Evolutionary conservation across 2,329 filamentous ascomycete genomes (phyloP), one percentile per base, ranked within the genome.

Genomic region (Amylocarpus encephaloides): DNA sequence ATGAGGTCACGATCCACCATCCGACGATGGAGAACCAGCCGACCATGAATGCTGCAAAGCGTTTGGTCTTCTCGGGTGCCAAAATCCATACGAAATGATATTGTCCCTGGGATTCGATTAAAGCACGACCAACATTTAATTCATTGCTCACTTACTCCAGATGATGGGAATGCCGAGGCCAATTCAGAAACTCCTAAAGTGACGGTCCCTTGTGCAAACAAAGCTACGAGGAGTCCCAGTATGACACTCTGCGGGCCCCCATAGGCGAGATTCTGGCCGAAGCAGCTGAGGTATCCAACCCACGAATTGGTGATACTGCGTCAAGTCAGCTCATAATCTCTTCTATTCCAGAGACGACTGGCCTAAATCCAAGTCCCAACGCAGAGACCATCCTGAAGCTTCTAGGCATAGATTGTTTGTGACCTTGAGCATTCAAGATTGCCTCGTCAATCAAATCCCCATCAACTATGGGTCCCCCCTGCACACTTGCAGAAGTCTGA

Each of bases 1-100:
- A 48, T 19, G 26, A n/a, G n/a, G 49, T 48, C 11, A 36, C 40
- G 12, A 51, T 39, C 19, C 30, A 47, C 49, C 49, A 51, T 13
- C 30, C 49, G 19, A 51, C n/a, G 9, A 51, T 30, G n/a, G 38
- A 43, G 19, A 47, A 18, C 49, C 49, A 51, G 6, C 49, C 49
- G 13, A 51, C 44, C 16, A 51, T 12, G 32, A 48, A 51, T 12
- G 49, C 44, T 15, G 44, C 39, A 40, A 51, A 51, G 18, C 26
- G n/a, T 26, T 19, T 43, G 7, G 15, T 42, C 32, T 51, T 51
- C 26, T 47, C 44, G 3, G 49, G 32, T 30, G 49, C 43, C 9
- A 51, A 22, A 39, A 66, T 63, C 48, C 54, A 67, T 1, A 59
- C 61, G 39, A 64, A 65, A 47, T 67, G 64, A 43, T 67, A 67